These are phyloP conservation scores for Sordariomycetes sp. DNA, from an alignment of 2,329 filamentous ascomycete genomes.

Conservation along the genomic window DNA sequence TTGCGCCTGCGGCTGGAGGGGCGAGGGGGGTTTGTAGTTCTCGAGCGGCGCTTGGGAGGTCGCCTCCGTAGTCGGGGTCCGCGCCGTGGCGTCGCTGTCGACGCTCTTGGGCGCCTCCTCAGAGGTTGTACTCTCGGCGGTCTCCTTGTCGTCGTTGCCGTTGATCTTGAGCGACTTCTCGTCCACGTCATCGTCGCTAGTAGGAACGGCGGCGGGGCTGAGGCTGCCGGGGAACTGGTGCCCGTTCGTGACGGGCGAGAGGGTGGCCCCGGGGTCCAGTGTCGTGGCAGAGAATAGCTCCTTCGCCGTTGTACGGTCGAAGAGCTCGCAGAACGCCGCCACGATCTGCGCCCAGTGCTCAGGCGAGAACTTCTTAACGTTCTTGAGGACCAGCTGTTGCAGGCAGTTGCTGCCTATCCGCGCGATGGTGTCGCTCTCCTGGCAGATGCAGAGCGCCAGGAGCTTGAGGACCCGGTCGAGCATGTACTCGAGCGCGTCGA, in stretches of 20 bases:
- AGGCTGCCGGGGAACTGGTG: conserved; percentile 36
- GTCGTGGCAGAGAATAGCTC: conserved; percentile 84
- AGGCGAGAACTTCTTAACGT: conserved; percentile 80
- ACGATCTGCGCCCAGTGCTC: conserved; percentile 94
- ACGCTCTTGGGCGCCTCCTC: conserved; percentile 1
- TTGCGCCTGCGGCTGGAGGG: conserved; percentile 75
- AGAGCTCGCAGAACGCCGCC: conserved; percentile 89
- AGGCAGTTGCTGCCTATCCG: conserved; percentile 97
- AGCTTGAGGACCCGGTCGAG: conserved; percentile 93
- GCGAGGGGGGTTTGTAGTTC: conserved; percentile 72
- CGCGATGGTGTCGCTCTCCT: conserved; percentile 97
- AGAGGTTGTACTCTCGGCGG: conserved; percentile 9
- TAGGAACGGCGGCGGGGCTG: conserved; percentile 18
- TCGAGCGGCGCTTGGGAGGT: conserved; percentile 49
- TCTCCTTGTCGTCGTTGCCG: conserved; percentile 27
- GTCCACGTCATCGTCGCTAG: conserved; percentile 27
- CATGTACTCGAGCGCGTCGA: conserved; percentile 94
- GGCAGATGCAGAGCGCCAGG: conserved; percentile 89
- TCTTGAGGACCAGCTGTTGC: conserved; percentile 92
- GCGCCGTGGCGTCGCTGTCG: conserved; percentile 7
- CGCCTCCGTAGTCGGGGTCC: conserved; percentile 17
- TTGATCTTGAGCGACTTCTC: conserved; percentile 54
- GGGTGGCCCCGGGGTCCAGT: conserved; percentile 38
- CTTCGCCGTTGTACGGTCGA: conserved; percentile 87
- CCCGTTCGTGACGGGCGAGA: conserved; percentile 42